These are phyloP conservation scores for Cutaneotrichosporon curvatum DNA, from an alignment of 1,284 basidiomycete species.

Conservation along the genomic window DNA sequence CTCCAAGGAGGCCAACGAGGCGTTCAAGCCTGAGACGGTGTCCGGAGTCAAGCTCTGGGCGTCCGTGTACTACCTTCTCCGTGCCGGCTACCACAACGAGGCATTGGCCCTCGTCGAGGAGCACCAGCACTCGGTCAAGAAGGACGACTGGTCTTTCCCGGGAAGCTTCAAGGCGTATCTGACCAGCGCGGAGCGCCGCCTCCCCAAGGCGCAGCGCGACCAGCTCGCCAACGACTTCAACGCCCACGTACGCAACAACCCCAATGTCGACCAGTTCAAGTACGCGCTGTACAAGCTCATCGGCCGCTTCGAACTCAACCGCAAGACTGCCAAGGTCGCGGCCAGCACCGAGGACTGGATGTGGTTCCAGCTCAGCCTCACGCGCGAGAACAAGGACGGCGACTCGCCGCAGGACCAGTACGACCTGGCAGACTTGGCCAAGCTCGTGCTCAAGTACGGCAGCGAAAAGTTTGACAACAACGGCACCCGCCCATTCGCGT, in stretches of 20 bases:
- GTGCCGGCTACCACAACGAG: conserved; percentile 73
- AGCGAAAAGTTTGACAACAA: conserved; percentile 85
- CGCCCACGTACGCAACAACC: conserved; percentile 79
- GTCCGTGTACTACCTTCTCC: conserved; percentile 79
- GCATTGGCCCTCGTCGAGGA: conserved; percentile 69
- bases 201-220: conserved; percentile 73
- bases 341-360: conserved; percentile 95
- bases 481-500: conserved; percentile 58
- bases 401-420: conserved; percentile 53
- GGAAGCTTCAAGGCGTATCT: conserved; percentile 79
- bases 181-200: conserved; percentile 67
- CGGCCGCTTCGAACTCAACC: conserved; percentile 78
- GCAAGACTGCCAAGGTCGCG: conserved; percentile 79
- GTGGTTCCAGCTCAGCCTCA: conserved; percentile 88
- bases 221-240: conserved; percentile 85
- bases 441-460: conserved; percentile 78
- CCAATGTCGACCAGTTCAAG: conserved; percentile 83
- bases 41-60: conserved; percentile 87
- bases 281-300: conserved; percentile 91
- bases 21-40: conserved; percentile 76
- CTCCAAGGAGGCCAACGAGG: conserved; percentile 67
- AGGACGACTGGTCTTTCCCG: conserved; percentile 76
- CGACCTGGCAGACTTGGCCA: conserved; percentile 70
- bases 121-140: conserved; percentile 66
- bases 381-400: conserved; percentile 59